Evolutionary conservation across 2,329 filamentous ascomycete species (phyloP), one percentile per base, ranked within the genome.

Genomic region (Gremmenia infestans): DNA sequence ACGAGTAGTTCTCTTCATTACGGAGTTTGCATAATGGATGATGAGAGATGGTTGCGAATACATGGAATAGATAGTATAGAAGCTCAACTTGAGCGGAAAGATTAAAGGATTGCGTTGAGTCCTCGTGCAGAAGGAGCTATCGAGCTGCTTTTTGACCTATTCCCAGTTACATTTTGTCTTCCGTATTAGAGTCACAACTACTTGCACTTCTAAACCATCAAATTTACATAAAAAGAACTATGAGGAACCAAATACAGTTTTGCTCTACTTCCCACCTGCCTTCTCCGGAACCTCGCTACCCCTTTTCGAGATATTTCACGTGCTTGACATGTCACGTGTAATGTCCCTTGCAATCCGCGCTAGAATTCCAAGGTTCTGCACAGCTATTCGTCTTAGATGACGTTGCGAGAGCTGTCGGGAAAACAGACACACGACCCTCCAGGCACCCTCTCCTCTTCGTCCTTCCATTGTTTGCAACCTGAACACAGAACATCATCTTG

Each of bases 401-500:
- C 58, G 28, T 32, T 59, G 58, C 58, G 59, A 36, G 12, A 48
- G 35, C 32, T 32, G 53, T 42, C 48, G 48, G 37, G 51, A 55
- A 49, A 52, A 45, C 42, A 52, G 2, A 45, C 42, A 23, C 6
- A 25, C 45, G 19, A 23, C 42, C 19, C 50, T 48, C 39, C 35
- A 48, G 37, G 53, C 47, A 35, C 54, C 23, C 36, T 43, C 54
- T 42, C 19, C 32, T 32, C 19, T 23, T 36, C 45, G 28, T 39
- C 39, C 28, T 47, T 23, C 12, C 19, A 5, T 6, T 28, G 5
- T 45, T 22, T 45, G 12, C 42, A 59, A 39, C 40, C 40, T 37
- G 28, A 48, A 17, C 19, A 14, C 39, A 42, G 5, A 23, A 45
- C 42, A 45, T 8, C 5, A 22, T 45, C 17, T 25, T 45, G 42